Base-by-base conservation (phyloP, 148 eudicot species). In the Limonium bicolor region DNA sequence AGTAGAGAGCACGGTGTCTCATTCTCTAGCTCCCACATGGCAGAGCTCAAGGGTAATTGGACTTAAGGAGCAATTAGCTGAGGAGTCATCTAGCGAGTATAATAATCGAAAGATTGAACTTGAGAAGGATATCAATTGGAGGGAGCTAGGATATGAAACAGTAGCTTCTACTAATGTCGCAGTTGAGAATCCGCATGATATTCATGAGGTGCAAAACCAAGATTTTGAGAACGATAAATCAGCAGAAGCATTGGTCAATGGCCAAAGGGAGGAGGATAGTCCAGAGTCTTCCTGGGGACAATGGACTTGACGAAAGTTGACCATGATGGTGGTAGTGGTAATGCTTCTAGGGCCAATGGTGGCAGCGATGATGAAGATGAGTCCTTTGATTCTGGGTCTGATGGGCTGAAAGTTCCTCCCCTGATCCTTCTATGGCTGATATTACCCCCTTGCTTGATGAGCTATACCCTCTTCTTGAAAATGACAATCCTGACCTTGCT, bases 371-470 rank as follows among this genome's bases (percentile, higher is more conserved):
- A 51, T 0, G 58, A 63, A 1, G 66, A 69, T 39, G 71, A 70
- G 27, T 65, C 48, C 25, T 38, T 19, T 2, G 79, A 77, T 64
- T 71, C 59, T 47, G 86, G 56, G 18, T 82, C 93, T 38, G 82
- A 74, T 54, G 65, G 73, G 74, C 71, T 20, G 93, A 82, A 72
- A 77, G 93, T 60, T 82, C 93, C 19, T 77, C 93, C 44, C 86
- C 82, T 5, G 93, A 77, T 54, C 86, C 93, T 36, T 82, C 93
- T 16, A 61, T 77, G 82, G 79, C 86, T 43, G 86, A 77, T 43
- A 82, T 82, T 36, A 65, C 74, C 27, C 93, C 82, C 43, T 68
- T 82, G 86, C 82, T 82, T 33, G 79, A 82, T 69, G 93, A 82
- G 60, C 86, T 82, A 41, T 68, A 82, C 43, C 93, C 86, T 15